These are phyloP conservation scores for Schizophyllum commune DNA, from an alignment of 1,284 basidiomycete species.

Conservation along the genomic window DNA sequence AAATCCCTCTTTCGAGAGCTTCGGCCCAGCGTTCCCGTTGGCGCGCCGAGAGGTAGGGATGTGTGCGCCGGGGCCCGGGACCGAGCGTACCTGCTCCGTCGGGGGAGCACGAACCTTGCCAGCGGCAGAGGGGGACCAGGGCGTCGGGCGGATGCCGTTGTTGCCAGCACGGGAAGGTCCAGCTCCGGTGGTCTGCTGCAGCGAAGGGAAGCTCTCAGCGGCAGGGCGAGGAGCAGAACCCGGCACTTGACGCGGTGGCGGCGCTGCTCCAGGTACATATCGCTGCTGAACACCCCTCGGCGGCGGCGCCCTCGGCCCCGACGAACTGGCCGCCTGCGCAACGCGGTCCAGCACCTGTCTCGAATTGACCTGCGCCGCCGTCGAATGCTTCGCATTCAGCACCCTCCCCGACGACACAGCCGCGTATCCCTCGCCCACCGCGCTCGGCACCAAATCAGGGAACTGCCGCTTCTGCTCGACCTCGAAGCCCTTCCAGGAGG, in stretches of 20 bases:
- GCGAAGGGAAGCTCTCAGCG: conserved; percentile 38
- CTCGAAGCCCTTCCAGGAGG: conserved; percentile 80
- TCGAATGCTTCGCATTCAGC: conserved; percentile 75
- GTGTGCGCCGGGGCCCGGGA: conserved; percentile 12
- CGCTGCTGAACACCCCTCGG: conserved; percentile 6
- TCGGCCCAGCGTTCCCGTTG: conserved; percentile 24
- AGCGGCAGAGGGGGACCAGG: conserved; percentile 37
- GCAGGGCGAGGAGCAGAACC: conserved; percentile 12
- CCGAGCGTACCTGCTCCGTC: background rate
- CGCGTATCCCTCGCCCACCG: conserved; percentile 60
- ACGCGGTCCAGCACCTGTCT: conserved; percentile 81
- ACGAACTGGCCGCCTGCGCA: conserved; percentile 70
- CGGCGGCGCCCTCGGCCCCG: conserved; percentile 30
- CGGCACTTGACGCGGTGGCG: background rate
- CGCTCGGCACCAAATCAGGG: conserved; percentile 64
- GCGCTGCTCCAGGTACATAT: background rate
- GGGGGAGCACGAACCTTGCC: conserved; percentile 14
- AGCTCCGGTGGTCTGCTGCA: conserved; percentile 18
- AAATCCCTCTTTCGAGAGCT: conserved; percentile 55
- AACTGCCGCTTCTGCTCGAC: conserved; percentile 84
- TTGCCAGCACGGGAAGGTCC: background rate
- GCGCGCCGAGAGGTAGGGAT: conserved; percentile 12
- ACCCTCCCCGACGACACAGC: conserved; percentile 76
- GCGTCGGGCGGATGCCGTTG: conserved; percentile 41
- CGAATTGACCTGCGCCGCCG: conserved; percentile 50